Percentiles rank a stretch among this genome's conserved stretches.
phyloP scores from a whole-genome alignment of 805 yeast species.

The Hanseniaspora lindneri region DNA sequence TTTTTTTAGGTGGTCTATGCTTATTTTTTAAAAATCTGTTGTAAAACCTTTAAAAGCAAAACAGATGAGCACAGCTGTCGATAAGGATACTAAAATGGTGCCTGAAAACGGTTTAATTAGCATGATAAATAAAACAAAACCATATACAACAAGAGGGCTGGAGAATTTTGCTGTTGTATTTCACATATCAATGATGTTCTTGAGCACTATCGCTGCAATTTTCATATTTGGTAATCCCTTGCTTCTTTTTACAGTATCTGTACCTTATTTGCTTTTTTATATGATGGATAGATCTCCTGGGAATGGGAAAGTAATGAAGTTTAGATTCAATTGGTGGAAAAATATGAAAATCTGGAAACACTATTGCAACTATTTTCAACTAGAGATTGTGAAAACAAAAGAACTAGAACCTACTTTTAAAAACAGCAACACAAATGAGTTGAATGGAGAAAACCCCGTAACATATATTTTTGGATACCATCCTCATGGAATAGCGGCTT shows the following conservation, averaged over 20 bases:
- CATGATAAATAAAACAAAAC: slow-evolving; percentile 32
- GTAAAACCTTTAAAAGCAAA: too few species aligned
- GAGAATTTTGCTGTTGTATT: slow-evolving; percentile 60
- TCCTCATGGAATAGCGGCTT: slow-evolving; percentile 91
- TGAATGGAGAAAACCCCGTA: slow-evolving; percentile 42
- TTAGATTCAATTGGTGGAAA: slow-evolving; percentile 49
- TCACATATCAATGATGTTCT: slow-evolving; percentile 63
- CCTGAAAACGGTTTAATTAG: neutral
- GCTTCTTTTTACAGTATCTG: slow-evolving; percentile 45
- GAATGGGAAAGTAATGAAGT: slow-evolving; percentile 53
- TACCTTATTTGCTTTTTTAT: slow-evolving; percentile 54
- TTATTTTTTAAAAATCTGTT: too few species aligned
- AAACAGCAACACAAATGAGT: slow-evolving; percentile 24
- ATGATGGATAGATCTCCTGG: slow-evolving; percentile 53
- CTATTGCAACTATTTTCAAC: slow-evolving; percentile 72
- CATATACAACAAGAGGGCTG: slow-evolving; percentile 46
- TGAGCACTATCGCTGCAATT: slow-evolving; percentile 43
- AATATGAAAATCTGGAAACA: slow-evolving; percentile 51
- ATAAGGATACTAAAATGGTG: too few species aligned
- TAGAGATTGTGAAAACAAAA: slow-evolving; percentile 51
- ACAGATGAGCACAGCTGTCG: too few species aligned
- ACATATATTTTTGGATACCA: slow-evolving; percentile 79
- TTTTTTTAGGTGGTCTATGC: too few species aligned
- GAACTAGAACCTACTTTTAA: slow-evolving; percentile 66
- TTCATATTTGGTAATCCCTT: slow-evolving; percentile 44